Base-by-base conservation (phyloP, 306 rosid species). In the Malus asiatica region DNA sequence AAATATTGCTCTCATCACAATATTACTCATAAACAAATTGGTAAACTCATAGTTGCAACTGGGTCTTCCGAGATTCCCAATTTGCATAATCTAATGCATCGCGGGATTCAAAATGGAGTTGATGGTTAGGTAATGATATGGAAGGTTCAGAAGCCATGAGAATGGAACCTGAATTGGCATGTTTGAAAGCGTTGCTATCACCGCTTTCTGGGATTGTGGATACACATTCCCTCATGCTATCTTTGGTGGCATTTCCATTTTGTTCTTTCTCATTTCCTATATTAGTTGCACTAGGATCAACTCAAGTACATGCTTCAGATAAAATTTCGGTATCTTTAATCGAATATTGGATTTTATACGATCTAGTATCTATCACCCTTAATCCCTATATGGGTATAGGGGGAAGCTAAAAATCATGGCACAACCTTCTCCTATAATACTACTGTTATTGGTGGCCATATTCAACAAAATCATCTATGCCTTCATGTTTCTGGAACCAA, bases 31-130 rank as follows among this genome's bases (percentile, higher is more conserved):
- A 76, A 90, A 73, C 93, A 84, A 84, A 76, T 83, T 46, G 97
- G 98, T 15, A 94, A 94, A 83, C 98, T 94, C 51, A 87, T 94
- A 62, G 98, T 94, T 81, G 98, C 97, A 30, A 88, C 94, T n/a
- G 76, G 85, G 63, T 23, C 85, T 25, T 90, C 94, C 1, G 97
- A 94, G 87, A 81, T 94, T 77, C 89, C 86, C 1, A 90, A 91
- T 83, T 70, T 94, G 82, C 75, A 86, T 78, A 78, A 84, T 35
- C 58, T 94, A 58, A 72, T 91, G 84, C 78, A 80, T 53, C 66
- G 23, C 33, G 98, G 91, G 77, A 87, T 80, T 73, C 83, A 78
- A 72, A 93, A 91, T 66, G 96, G 97, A 42, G 97, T 93, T 70
- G 86, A 80, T 51, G 85, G 93, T 44, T 84, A 90, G 94, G 81